These are phyloP conservation scores for Pseudovirgaria hyperparasitica DNA, from an alignment of 2,329 filamentous ascomycete genomes.

Conservation along the genomic window DNA sequence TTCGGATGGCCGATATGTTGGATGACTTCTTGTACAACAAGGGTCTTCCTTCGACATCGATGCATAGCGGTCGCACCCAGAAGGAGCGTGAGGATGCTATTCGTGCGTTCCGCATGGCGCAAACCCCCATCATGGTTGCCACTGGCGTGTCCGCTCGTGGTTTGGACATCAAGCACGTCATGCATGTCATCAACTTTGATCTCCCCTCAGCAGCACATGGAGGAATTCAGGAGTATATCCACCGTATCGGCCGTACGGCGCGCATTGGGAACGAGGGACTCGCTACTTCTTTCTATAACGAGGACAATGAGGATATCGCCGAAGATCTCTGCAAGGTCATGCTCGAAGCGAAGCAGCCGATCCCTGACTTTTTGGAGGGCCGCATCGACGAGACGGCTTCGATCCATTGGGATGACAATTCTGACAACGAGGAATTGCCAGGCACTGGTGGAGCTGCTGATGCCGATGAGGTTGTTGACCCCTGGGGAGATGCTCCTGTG, in stretches of 20 bases:
- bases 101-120: constrained; percentile 65
- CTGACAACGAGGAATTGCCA: constrained; percentile 18
- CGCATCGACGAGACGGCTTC: constrained; percentile 46
- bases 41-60: constrained; percentile 70
- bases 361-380: constrained; percentile 70
- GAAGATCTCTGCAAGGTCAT: constrained; percentile 67
- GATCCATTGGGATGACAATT: constrained; percentile 41
- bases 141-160: constrained; percentile 82
- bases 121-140: constrained; percentile 67
- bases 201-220: constrained; percentile 61
- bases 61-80: constrained; percentile 79
- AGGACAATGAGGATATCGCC: constrained; percentile 60
- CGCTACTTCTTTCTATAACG: constrained; percentile 81
- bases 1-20: constrained; percentile 63
- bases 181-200: constrained; percentile 90
- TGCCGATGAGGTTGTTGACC: neutral
- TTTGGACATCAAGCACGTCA: constrained; percentile 74
- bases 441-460: constrained; percentile 6
- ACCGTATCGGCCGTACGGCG: constrained; percentile 90
- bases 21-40: constrained; percentile 82
- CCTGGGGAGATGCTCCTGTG: constrained; percentile 1
- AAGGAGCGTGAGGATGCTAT: constrained; percentile 80
- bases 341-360: constrained; percentile 60
- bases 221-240: constrained; percentile 88
- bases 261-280: constrained; percentile 80